Conservation (phyloP, 495 filamentous ascomycete genomes). For the Talaromyces trachyspermus region DNA sequence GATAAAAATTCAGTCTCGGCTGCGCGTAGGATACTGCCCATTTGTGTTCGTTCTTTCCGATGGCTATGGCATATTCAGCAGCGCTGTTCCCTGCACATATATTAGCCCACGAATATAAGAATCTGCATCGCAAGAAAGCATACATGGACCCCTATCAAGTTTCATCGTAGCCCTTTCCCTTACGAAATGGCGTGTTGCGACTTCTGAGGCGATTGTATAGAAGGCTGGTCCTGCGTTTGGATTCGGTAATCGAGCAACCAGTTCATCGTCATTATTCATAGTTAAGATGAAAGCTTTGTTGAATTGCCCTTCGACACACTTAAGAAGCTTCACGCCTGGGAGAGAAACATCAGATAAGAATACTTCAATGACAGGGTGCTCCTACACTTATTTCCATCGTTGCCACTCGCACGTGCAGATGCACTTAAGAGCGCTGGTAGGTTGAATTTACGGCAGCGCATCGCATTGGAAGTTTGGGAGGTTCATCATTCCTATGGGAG, state of each 20-base stretch:
- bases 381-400: background rate
- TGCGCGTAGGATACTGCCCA: too few species aligned
- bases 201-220: constrained; percentile 29
- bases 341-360: background rate
- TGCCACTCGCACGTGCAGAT: too few species aligned
- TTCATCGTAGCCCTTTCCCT: constrained; percentile 12
- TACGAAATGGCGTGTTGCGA: constrained; percentile 34
- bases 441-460: too few species aligned
- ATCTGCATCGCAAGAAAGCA: constrained; percentile 14
- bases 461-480: too few species aligned
- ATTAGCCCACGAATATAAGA: too few species aligned
- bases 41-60: too few species aligned
- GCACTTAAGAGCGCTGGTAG: too few species aligned
- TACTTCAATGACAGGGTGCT: background rate
- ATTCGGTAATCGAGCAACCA: constrained; percentile 26
- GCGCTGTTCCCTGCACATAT: too few species aligned
- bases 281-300: constrained; percentile 21
- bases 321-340: constrained; percentile 6
- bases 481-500: background rate
- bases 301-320: constrained; percentile 24
- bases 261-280: constrained; percentile 19
- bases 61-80: too few species aligned
- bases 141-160: constrained; percentile 19
- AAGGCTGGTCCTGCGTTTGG: constrained; percentile 22
- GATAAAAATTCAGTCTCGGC: too few species aligned